Percentiles rank a stretch among this genome's conserved stretches.
These are phyloP conservation scores for Spergularia marina DNA, from an alignment of 148 eudicot species.

Conservation along the genomic window DNA sequence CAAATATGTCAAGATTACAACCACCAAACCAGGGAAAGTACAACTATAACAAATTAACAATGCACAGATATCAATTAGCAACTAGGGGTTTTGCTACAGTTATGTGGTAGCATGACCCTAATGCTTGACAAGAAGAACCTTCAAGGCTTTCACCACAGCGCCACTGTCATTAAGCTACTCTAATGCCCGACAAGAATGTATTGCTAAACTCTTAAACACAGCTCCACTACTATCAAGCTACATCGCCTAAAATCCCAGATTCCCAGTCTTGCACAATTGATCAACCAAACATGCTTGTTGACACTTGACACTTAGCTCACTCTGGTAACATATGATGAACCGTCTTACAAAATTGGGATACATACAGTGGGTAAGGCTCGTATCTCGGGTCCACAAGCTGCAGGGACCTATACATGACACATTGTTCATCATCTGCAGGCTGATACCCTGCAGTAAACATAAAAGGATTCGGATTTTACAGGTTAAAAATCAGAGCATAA, in stretches of 20 bases:
- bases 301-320: not conserved
- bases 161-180: no score
- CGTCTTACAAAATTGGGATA: slow-evolving; percentile 12
- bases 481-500: not conserved
- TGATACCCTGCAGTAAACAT: slow-evolving; percentile 9
- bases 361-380: not conserved
- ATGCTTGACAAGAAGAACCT: not conserved
- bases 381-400: not conserved
- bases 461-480: not conserved
- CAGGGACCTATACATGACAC: not conserved
- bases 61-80: no score
- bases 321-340: slow-evolving; percentile 3
- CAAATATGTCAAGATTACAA: no score
- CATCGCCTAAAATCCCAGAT: not conserved
- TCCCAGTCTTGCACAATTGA: not conserved
- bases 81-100: no score
- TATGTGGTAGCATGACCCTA: not conserved
- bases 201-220: no score
- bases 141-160: not conserved
- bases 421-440: not conserved
- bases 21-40: no score
- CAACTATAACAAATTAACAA: no score
- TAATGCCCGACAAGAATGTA: no score
- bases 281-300: not conserved
- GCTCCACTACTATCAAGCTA: not conserved